phyloP scores from a whole-genome alignment of 331 rosid species.

The Cydonia oblonga region DNA sequence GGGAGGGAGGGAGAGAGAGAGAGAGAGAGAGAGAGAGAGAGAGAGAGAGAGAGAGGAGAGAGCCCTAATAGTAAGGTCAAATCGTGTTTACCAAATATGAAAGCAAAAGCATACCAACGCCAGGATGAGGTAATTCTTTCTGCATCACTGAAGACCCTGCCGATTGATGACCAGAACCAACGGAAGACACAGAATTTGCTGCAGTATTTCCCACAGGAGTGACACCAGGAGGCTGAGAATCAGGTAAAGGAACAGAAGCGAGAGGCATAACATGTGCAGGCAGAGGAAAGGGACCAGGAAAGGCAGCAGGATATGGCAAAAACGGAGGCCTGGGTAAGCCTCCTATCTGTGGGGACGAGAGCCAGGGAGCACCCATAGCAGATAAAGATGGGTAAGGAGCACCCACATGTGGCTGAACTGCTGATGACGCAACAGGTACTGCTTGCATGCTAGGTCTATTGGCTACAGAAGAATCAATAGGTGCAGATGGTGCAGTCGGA shows the following conservation, averaged over 20 bases:
- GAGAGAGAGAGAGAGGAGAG: neutral
- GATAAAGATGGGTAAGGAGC: conserved; percentile 48
- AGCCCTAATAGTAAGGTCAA: neutral
- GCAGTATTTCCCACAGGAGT: conserved; percentile 47
- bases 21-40: no score
- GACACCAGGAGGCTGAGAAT: conserved; percentile 95
- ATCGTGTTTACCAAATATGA: neutral
- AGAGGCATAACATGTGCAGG: conserved; percentile 54
- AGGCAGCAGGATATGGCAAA: conserved; percentile 57
- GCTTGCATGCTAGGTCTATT: conserved; percentile 47
- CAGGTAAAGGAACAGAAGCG: conserved; percentile 59
- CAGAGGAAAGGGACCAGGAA: conserved; percentile 58
- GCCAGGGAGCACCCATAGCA: conserved; percentile 60
- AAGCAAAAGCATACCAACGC: conserved; percentile 35
- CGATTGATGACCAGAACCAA: conserved; percentile 23
- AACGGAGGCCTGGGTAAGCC: conserved; percentile 49
- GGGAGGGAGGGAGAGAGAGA: no score
- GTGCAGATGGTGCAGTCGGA: conserved; percentile 20
- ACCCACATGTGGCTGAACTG: conserved; percentile 34
- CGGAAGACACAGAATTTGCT: conserved; percentile 19
- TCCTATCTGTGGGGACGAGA: conserved; percentile 66
- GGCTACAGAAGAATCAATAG: conserved; percentile 31
- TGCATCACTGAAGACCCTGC: conserved; percentile 39
- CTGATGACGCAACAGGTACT: conserved; percentile 23
- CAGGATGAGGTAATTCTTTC: conserved; percentile 34